A percentile compares a stretch with the other conserved stretches of the same genome.
Evolutionary conservation across 345 rosid species (phyloP).

Genomic region (Salix caprea): DNA sequence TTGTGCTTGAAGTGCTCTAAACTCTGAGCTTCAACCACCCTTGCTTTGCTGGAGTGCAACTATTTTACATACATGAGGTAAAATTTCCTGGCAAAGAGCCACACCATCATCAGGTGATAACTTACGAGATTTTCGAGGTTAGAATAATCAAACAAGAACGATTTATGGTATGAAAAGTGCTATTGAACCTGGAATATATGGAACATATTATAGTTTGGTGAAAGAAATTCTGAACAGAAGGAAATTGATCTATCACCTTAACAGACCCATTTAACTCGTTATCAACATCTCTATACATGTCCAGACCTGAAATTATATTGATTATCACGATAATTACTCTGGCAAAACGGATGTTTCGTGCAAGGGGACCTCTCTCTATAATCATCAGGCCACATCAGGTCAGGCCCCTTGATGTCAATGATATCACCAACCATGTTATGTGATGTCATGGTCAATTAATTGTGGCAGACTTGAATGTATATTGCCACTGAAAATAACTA

Average conservation of each 20-base stretch:
- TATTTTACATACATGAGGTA: background rate
- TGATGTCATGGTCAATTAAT: constrained; percentile 9
- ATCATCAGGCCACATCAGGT: constrained; percentile 6
- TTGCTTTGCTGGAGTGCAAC: too few relatives aligned
- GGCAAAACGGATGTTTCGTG: background rate
- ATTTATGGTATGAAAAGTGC: background rate
- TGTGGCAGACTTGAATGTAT: background rate
- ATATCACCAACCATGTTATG: background rate
- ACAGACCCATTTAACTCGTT: background rate
- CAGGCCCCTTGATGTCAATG: background rate
- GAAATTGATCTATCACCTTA: background rate
- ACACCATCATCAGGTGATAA: background rate
- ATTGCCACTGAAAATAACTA: background rate
- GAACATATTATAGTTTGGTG: background rate
- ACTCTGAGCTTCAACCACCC: too few relatives aligned
- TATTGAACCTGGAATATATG: background rate
- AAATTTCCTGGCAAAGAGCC: background rate
- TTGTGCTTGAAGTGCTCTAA: background rate
- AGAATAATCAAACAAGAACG: background rate
- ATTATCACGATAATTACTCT: constrained; percentile 4
- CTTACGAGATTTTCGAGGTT: background rate
- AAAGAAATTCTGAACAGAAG: too few relatives aligned
- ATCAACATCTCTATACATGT: background rate
- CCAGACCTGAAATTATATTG: background rate
- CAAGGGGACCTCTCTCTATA: constrained; percentile 14